Base-by-base conservation (phyloP, 176 grass and related monocot species). In the Lolium rigidum region DNA sequence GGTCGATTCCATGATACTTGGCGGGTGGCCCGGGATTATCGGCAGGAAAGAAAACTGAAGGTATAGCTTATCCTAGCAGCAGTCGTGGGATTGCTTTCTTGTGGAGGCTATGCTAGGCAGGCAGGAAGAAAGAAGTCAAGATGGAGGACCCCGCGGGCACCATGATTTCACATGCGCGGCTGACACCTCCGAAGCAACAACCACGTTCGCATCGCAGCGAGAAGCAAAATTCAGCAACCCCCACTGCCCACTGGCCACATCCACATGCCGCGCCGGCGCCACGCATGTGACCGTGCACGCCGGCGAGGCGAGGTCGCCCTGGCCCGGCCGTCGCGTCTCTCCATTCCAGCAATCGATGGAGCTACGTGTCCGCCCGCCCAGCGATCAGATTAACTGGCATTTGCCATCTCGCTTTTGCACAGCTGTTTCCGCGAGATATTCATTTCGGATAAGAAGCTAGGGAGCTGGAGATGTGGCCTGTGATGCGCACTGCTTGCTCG, bases 141-240 rank as follows among this genome's bases (percentile, higher is more conserved):
- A 18, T 5, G 6, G 5, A 24, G 9, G 83, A 39, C 0, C 88
- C 84, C 46, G 58, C 35, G 11, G 17, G 57, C 44, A 7, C 89
- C 7, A 75, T 67, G 82, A 83, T 86, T 37, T 68, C 90, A 88
- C 90, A 88, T 79, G 82, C 78, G 4, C 6, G 9, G n/a, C 52
- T 78, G 77, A 77, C 82, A 37, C 47, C 9, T 3, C 14, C 11
- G n/a, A 26, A 17, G 80, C 89, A 87, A 24, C 86, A 47, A 82
- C 90, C 86, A 88, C 83, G 72, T 44, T 72, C 56, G 38, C 25
- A 10, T 72, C 56, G 38, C 25, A 10, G 39, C 52, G 22, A 17
- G 63, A 75, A 31, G 31, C 4, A 18, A 55, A 55, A 55, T 7
- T 6, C 52, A 55, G 52, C 52, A 55, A 55, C 50, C 50, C n/a